Percentiles rank a stretch among this genome's conserved stretches.
phyloP scores from a whole-genome alignment of 345 rosid species.

The Nasturtium officinale region DNA sequence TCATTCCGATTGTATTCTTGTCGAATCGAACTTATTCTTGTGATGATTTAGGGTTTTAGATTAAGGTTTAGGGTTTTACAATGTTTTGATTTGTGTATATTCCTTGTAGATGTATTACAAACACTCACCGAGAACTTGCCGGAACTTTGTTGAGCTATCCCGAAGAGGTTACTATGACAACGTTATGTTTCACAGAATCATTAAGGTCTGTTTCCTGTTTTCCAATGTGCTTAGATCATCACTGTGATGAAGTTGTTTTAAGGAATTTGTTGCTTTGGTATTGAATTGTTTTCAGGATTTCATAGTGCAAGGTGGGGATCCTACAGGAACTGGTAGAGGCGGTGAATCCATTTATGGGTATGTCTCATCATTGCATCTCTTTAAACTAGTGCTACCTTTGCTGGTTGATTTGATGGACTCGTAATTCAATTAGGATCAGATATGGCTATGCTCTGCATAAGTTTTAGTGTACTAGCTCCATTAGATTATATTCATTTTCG shows the following conservation, averaged over 20 bases:
- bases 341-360: conserved; percentile 96
- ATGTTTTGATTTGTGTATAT: conserved; percentile 20
- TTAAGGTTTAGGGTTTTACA: conserved; percentile 8
- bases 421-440: no score
- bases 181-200: conserved; percentile 81
- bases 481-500: no score
- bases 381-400: no score
- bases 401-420: no score
- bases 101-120: conserved; percentile 77
- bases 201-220: conserved; percentile 57
- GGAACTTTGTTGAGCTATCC: conserved; percentile 88
- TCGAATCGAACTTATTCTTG: not conserved
- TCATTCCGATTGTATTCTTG: not conserved
- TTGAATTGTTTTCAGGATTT: conserved; percentile 63
- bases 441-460: no score
- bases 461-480: no score
- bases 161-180: conserved; percentile 86
- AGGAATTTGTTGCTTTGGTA: conserved; percentile 10
- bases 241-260: conserved; percentile 15
- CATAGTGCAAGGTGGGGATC: conserved; percentile 99
- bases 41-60: conserved; percentile 28
- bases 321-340: conserved; percentile 95
- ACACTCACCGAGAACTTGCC: conserved; percentile 93
- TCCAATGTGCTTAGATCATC: not conserved
- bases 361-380: no score